Conservation (phyloP, 2,329 filamentous ascomycete species). For the Trichoderma hamatum region DNA sequence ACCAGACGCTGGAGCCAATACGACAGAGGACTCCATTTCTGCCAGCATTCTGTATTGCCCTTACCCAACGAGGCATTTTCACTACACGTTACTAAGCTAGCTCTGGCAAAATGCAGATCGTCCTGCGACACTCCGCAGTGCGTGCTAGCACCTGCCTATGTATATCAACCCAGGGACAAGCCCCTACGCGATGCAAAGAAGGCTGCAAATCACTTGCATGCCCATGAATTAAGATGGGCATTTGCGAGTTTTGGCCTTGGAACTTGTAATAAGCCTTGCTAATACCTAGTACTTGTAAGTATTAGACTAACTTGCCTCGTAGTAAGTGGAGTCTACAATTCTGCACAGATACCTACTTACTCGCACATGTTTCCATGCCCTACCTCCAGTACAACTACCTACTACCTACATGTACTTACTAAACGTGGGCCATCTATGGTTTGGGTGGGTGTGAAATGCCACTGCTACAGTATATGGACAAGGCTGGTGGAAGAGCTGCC, state of each 20-base stretch:
- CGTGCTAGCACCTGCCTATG: no score
- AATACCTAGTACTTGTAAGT: neutral
- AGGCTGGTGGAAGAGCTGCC: neutral
- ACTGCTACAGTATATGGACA: neutral
- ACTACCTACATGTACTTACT: neutral
- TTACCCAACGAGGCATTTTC: constrained; percentile 21
- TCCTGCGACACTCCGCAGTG: neutral
- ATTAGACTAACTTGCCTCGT: neutral
- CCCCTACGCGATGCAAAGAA: constrained; percentile 8
- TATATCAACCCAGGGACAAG: neutral
- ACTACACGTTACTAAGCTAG: neutral
- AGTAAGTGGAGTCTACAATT: neutral
- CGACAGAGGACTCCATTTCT: neutral
- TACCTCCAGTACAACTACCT: neutral
- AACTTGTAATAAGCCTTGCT: no score
- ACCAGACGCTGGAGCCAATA: neutral
- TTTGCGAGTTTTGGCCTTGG: no score
- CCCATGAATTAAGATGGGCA: neutral
- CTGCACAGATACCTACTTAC: neutral
- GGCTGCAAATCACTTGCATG: constrained; percentile 15
- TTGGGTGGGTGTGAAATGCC: neutral
- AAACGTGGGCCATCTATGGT: neutral
- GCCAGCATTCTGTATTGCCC: neutral
- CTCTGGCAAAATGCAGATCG: neutral
- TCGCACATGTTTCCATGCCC: neutral